These are phyloP conservation scores for Cladophialophora exuberans DNA, from an alignment of 2,329 filamentous ascomycete species.

Conservation along the genomic window DNA sequence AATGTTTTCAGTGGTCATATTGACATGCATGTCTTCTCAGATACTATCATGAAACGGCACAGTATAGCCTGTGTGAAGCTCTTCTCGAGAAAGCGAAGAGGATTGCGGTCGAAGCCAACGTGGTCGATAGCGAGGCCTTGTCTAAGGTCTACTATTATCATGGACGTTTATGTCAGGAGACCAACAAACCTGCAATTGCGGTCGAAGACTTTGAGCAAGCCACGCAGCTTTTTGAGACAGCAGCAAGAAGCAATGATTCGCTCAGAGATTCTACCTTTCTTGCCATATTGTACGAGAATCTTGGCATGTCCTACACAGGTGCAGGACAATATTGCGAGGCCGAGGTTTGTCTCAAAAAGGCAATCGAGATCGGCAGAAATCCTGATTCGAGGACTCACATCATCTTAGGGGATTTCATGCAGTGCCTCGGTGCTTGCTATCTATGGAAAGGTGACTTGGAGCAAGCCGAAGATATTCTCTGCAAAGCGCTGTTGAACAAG, in stretches of 20 bases:
- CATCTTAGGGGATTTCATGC: background rate
- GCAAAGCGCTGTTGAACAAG: background rate
- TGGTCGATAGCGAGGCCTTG: background rate
- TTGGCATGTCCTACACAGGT: background rate
- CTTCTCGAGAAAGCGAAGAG: background rate
- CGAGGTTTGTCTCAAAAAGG: background rate
- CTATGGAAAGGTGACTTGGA: background rate
- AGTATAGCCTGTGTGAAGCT: background rate
- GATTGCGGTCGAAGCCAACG: background rate
- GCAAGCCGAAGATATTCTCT: background rate
- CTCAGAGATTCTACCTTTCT: background rate
- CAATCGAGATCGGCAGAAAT: background rate
- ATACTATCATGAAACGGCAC: background rate
- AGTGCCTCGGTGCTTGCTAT: background rate
- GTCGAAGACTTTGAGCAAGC: background rate
- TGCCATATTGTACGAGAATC: background rate
- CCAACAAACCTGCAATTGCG: background rate
- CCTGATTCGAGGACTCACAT: background rate
- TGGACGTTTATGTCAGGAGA: background rate
- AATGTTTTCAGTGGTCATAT: background rate
- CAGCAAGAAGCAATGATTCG: background rate
- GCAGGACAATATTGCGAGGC: background rate
- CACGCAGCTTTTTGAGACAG: background rate
- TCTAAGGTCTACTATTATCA: background rate
- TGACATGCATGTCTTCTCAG: background rate